Conservation (phyloP, 768 basidiomycete species). For the Heimioporus sp. region DNA sequence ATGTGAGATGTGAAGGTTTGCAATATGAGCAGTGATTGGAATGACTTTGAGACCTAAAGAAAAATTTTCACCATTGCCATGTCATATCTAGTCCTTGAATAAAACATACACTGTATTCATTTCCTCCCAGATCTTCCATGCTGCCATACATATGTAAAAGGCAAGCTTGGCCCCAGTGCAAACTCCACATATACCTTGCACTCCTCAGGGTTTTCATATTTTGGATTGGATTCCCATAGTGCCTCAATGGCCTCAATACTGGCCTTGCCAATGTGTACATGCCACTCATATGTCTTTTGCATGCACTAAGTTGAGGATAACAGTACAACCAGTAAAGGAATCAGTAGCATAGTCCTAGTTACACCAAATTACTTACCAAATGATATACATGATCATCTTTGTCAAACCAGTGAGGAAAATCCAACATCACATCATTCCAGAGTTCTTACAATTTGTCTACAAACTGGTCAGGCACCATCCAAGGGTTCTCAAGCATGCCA, state of each 20-base stretch:
- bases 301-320: neutral
- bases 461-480: neutral
- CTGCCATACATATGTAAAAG: neutral
- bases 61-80: neutral
- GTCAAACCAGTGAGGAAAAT: neutral
- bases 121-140: neutral
- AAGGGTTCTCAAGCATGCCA: neutral
- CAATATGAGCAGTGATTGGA: neutral
- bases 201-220: neutral
- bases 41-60: neutral
- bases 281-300: slow-evolving; percentile 1
- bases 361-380: neutral
- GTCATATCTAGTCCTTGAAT: neutral
- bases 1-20: neutral
- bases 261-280: neutral
- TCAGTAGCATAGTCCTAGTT: too few species aligned
- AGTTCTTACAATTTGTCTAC: neutral
- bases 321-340: neutral
- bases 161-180: neutral
- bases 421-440: neutral
- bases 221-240: neutral
- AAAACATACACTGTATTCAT: neutral
- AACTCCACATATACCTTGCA: neutral
- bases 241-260: neutral
- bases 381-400: neutral